A percentile compares a stretch with the other conserved stretches of the same genome.
phyloP scores from a whole-genome alignment of 805 yeast genomes.

The Candida maltosa region DNA sequence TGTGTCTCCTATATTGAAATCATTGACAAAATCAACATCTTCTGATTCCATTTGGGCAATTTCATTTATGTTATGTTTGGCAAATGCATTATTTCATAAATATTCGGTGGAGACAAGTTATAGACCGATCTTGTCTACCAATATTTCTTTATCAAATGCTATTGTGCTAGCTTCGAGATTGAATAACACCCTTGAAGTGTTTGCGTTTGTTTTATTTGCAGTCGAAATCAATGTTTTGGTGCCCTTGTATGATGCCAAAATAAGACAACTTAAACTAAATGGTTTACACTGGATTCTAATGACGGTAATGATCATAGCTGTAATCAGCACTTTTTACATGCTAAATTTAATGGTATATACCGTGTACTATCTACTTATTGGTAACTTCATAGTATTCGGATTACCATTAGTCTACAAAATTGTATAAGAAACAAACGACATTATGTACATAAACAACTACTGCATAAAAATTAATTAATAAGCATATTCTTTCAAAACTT shows the following conservation, averaged over 20 bases:
- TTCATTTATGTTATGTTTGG: conserved; percentile 70
- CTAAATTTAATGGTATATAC: too few relatives aligned
- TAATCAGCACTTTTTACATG: too few relatives aligned
- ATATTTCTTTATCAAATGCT: conserved; percentile 79
- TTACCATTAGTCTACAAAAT: too few relatives aligned
- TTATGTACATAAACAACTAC: too few relatives aligned
- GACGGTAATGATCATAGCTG: too few relatives aligned
- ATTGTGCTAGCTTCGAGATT: conserved; percentile 89
- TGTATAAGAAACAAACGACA: too few relatives aligned
- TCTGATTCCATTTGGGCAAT: conserved; percentile 95
- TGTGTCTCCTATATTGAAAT: conserved; percentile 84
- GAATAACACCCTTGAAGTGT: conserved; percentile 68
- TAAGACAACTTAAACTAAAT: conserved; percentile 46
- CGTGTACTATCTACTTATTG: too few relatives aligned
- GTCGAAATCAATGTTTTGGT: conserved; percentile 69
- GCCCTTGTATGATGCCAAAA: conserved; percentile 65
- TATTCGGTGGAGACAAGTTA: conserved; percentile 53
- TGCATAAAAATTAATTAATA: too few relatives aligned
- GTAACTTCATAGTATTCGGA: too few relatives aligned
- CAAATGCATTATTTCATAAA: conserved; percentile 67
- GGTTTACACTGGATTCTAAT: too few relatives aligned
- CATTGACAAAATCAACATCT: conserved; percentile 83
- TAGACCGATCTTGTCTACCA: conserved; percentile 68
- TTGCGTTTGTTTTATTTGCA: conserved; percentile 74
- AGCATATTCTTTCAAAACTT: conserved; percentile 26